Evolutionary conservation across 176 grass and related monocot species (phyloP).

Genomic region (Melocanna baccifera): DNA sequence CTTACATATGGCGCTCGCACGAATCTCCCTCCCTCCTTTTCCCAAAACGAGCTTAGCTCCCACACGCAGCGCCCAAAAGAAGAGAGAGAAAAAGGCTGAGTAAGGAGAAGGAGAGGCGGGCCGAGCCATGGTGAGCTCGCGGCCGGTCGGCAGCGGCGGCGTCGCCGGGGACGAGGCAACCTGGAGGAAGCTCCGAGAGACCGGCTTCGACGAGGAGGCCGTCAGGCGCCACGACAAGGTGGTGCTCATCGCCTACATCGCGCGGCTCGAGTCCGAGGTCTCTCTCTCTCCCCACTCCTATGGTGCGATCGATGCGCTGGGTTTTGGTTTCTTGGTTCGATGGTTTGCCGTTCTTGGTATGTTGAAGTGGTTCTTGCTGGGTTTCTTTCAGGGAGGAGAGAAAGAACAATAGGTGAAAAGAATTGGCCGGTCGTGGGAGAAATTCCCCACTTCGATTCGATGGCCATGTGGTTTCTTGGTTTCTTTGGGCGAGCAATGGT

Average conservation of each 20-base stretch:
- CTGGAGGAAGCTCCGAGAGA: conserved; percentile 73
- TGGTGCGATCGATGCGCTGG: neutral
- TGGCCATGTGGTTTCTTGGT: neutral
- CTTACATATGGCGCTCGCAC: too few relatives aligned
- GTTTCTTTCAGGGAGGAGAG: neutral
- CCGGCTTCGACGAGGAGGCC: conserved; percentile 81
- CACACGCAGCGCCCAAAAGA: neutral
- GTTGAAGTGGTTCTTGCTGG: neutral
- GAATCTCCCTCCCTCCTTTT: too few relatives aligned
- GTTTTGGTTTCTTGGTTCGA: conserved; percentile 4
- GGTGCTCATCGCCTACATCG: conserved; percentile 65
- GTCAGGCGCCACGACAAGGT: conserved; percentile 75
- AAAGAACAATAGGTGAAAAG: neutral
- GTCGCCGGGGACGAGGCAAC: too few relatives aligned
- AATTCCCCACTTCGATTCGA: neutral
- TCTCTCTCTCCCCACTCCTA: neutral
- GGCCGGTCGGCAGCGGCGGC: too few relatives aligned
- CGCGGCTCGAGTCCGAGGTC: conserved; percentile 76
- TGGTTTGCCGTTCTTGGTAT: conserved; percentile 2
- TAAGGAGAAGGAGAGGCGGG: conserved; percentile 8
- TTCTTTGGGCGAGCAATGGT: neutral
- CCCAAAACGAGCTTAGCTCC: too few relatives aligned
- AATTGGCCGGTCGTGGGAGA: neutral
- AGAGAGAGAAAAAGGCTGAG: neutral
- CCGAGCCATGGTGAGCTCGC: conserved; percentile 57